Evolutionary conservation across 331 rosid genomes (phyloP).

Genomic region (Ulmus americana): DNA sequence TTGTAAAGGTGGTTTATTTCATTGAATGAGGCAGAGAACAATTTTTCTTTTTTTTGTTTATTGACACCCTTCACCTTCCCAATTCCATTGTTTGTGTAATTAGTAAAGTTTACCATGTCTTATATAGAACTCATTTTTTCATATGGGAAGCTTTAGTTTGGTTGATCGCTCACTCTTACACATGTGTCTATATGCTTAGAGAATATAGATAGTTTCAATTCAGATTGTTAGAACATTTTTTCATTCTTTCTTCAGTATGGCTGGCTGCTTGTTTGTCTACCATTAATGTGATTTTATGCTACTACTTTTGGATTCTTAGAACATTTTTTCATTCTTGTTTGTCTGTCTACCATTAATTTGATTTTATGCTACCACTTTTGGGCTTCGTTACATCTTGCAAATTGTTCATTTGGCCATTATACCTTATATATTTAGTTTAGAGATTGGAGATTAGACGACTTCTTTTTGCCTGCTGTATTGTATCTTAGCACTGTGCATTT

Average conservation of each 20-base stretch:
- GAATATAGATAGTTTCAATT: conserved; percentile 3
- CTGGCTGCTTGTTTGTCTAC: not conserved
- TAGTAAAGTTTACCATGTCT: conserved; percentile 22
- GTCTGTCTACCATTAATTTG: not conserved
- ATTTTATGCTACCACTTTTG: too few relatives aligned
- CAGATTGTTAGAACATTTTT: conserved; percentile 15
- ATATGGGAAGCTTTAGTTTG: conserved; percentile 12
- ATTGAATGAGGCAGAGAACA: conserved; percentile 12
- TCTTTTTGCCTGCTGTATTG: too few relatives aligned
- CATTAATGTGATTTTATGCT: too few relatives aligned
- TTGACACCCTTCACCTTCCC: conserved; percentile 13
- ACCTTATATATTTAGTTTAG: too few relatives aligned
- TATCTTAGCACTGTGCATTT: too few relatives aligned
- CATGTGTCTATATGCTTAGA: conserved; percentile 12
- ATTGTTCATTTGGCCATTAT: too few relatives aligned
- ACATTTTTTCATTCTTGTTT: conserved; percentile 18
- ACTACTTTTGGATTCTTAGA: not conserved
- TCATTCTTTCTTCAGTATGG: conserved; percentile 22
- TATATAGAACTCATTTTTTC: conserved; percentile 5
- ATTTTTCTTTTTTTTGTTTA: conserved; percentile 13
- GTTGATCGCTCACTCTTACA: conserved; percentile 14
- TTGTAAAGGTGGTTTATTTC: conserved; percentile 25
- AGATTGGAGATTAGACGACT: too few relatives aligned
- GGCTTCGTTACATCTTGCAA: too few relatives aligned
- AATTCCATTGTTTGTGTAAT: conserved; percentile 39